These are phyloP conservation scores for Xylariales sp. DNA, from an alignment of 2,329 filamentous ascomycete species.

Conservation along the genomic window DNA sequence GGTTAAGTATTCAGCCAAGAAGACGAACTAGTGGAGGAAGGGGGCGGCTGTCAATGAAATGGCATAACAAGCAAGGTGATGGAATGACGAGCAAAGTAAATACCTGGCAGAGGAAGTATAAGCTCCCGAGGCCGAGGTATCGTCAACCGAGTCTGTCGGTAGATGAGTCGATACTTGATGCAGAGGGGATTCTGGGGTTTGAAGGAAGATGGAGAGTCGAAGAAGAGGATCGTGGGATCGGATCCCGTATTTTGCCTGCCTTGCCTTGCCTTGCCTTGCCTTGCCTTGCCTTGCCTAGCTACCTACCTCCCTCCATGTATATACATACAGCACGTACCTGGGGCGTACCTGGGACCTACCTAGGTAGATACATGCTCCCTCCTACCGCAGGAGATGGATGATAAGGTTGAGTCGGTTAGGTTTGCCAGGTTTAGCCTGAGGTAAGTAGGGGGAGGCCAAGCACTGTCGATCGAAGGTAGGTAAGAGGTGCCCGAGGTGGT, in stretches of 20 bases:
- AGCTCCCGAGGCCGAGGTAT: constrained; percentile 36
- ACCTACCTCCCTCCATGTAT: not conserved
- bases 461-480: not conserved
- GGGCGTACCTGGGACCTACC: too few species aligned
- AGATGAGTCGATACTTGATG: constrained; percentile 39
- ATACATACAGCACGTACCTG: not conserved
- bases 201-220: constrained; percentile 1
- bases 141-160: constrained; percentile 37
- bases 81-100: constrained; percentile 38
- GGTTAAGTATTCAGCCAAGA: constrained; percentile 40
- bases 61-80: constrained; percentile 43
- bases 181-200: constrained; percentile 10
- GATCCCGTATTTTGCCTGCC: constrained; percentile 1
- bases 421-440: too few species aligned
- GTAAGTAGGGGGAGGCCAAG: not conserved
- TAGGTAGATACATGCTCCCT: too few species aligned
- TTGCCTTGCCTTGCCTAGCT: too few species aligned
- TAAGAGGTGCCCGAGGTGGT: not conserved
- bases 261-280: not conserved
- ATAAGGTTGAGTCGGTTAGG: too few species aligned
- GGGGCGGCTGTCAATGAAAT: constrained; percentile 36
- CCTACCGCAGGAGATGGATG: too few species aligned
- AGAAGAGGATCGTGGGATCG: constrained; percentile 7
- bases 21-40: constrained; percentile 34
- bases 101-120: constrained; percentile 35